Conservation (phyloP, 495 filamentous ascomycete genomes). For the Corynascus novoguineensis region DNA sequence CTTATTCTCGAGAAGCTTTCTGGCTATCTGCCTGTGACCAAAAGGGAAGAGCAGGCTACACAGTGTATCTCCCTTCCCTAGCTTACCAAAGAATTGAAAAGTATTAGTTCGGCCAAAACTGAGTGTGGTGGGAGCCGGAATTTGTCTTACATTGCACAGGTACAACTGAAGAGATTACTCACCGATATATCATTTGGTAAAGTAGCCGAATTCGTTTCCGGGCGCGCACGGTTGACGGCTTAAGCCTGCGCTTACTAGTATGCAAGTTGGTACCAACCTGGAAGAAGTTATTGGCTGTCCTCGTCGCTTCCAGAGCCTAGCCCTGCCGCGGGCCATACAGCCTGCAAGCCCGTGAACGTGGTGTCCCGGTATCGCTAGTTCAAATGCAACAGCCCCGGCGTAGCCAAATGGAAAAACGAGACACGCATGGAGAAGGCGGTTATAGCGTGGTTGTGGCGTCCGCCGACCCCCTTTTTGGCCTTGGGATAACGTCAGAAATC, state of each 20-base stretch:
- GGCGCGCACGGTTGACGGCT: background rate
- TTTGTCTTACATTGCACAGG: too few relatives aligned
- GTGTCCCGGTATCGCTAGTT: slow-evolving; percentile 3
- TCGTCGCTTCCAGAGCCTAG: background rate
- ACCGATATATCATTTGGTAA: too few relatives aligned
- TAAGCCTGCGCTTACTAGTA: background rate
- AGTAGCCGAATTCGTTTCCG: background rate
- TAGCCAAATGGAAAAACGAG: background rate
- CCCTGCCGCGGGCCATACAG: background rate
- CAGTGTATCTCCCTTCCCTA: too few relatives aligned
- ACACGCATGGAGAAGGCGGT: background rate
- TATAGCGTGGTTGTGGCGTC: slow-evolving; percentile 7
- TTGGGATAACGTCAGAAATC: background rate
- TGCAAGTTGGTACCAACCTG: too few relatives aligned
- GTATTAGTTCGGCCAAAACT: too few relatives aligned
- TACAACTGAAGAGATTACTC: too few relatives aligned
- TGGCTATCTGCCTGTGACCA: too few relatives aligned
- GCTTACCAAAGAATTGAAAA: too few relatives aligned
- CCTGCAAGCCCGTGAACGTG: background rate
- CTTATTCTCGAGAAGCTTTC: too few relatives aligned
- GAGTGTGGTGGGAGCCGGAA: too few relatives aligned
- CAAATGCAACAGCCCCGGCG: background rate
- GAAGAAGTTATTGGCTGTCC: slow-evolving; percentile 9
- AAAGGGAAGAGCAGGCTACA: too few relatives aligned
- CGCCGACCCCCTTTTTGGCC: background rate